Percentiles rank a stretch among this genome's conserved stretches.
phyloP scores from a whole-genome alignment of 305 asterid species.

The Solanum hybrid region DNA sequence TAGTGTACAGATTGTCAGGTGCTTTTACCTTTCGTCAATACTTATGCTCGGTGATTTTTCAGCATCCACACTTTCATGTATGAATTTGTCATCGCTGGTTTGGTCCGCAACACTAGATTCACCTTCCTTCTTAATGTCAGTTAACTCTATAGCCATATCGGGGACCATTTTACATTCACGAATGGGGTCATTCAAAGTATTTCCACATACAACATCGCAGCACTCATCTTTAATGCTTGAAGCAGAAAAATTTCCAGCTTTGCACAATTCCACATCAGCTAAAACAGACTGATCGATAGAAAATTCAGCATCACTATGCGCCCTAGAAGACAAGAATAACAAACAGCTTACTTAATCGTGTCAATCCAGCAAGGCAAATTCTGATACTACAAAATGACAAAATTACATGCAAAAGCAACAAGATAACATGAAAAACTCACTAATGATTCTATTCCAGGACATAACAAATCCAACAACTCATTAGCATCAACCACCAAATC shows the following conservation, averaged over 20 bases:
- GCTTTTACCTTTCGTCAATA: background rate
- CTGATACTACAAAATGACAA: background rate
- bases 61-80: background rate
- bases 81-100: background rate
- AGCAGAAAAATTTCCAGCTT: conserved; percentile 21
- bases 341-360: background rate
- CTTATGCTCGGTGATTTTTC: background rate
- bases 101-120: conserved; percentile 3
- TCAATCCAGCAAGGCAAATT: background rate
- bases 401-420: background rate
- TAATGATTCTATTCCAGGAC: background rate
- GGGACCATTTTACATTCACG: background rate
- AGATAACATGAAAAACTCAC: background rate
- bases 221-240: conserved; percentile 16
- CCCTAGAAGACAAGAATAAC: background rate
- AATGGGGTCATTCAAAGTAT: background rate
- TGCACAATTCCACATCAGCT: conserved; percentile 25
- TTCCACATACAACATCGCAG: conserved; percentile 5
- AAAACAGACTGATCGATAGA: conserved; percentile 18
- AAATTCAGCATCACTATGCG: background rate
- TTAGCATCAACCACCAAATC: background rate
- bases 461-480: background rate
- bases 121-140: background rate
- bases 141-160: background rate
- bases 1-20: background rate